phyloP scores from a whole-genome alignment of 2,329 filamentous ascomycete genomes.

The Fusarium sp. region DNA sequence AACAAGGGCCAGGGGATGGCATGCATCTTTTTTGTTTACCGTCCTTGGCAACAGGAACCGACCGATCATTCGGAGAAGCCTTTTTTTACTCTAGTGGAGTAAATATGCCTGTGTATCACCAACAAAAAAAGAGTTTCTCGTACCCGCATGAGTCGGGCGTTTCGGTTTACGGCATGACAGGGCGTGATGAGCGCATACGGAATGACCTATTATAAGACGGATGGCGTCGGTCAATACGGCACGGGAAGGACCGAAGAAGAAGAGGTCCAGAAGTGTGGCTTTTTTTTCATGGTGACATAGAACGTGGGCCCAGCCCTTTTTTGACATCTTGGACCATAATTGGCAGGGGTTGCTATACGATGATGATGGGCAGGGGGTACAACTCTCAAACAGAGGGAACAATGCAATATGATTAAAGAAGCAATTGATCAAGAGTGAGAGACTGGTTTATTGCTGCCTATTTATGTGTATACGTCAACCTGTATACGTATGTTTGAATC shows the following conservation, averaged over 20 bases:
- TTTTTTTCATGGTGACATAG: not conserved
- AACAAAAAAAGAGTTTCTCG: not conserved
- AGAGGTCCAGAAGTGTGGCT: conserved; percentile 3
- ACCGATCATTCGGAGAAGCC: too few relatives aligned
- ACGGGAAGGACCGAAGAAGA: not conserved
- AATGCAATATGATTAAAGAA: not conserved
- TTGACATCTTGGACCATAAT: not conserved
- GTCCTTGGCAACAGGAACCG: conserved; percentile 4
- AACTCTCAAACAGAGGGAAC: not conserved
- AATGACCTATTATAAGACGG: not conserved
- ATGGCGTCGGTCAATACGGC: not conserved
- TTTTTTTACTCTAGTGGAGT: not conserved
- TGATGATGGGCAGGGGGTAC: not conserved
- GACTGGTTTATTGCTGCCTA: not conserved
- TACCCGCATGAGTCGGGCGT: not conserved
- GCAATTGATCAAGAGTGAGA: not conserved
- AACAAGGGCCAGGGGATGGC: not conserved
- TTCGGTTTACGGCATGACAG: not conserved
- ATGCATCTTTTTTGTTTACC: not conserved
- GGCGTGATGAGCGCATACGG: not conserved
- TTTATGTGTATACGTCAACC: not conserved
- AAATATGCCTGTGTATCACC: not conserved
- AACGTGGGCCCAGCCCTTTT: not conserved
- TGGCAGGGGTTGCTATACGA: not conserved
- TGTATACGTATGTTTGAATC: not conserved